Evolutionary conservation across 192 early-diverging fungal species (phyloP).

Genomic region (Rhizoclosmatium sp.): DNA sequence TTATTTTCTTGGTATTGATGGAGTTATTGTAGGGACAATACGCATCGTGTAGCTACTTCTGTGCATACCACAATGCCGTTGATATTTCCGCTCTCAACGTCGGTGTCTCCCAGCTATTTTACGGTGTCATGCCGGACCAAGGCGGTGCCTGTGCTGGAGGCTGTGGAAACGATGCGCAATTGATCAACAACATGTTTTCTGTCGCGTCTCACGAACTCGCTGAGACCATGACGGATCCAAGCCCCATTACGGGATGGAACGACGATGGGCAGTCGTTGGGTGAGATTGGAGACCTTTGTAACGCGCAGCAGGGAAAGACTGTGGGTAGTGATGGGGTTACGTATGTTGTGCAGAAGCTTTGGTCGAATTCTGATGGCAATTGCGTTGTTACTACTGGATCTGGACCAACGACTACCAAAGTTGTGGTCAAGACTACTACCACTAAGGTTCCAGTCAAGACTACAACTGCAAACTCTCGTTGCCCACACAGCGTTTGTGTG

Average conservation of each 20-base stretch:
- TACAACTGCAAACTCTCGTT: too few species aligned
- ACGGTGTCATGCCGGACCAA: slow-evolving; percentile 50
- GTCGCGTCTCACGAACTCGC: slow-evolving; percentile 36
- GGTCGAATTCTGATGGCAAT: background rate
- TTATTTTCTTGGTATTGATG: too few species aligned
- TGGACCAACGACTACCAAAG: too few species aligned
- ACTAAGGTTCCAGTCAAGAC: too few species aligned
- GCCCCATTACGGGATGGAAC: slow-evolving; percentile 17
- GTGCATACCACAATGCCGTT: slow-evolving; percentile 44
- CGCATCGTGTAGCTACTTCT: slow-evolving; percentile 38
- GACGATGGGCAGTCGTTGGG: background rate
- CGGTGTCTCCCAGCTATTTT: slow-evolving; percentile 30
- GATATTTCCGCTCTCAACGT: slow-evolving; percentile 28
- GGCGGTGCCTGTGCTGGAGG: slow-evolving; percentile 44
- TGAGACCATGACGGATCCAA: slow-evolving; percentile 23
- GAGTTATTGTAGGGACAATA: too few species aligned
- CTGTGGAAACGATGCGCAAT: slow-evolving; percentile 16
- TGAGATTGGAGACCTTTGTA: slow-evolving; percentile 38
- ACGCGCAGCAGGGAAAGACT: slow-evolving; percentile 11
- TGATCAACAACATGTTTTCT: slow-evolving; percentile 14
- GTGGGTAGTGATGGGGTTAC: slow-evolving; percentile 16
- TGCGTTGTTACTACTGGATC: background rate
- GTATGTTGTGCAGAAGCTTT: slow-evolving; percentile 26
- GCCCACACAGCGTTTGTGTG: too few species aligned
- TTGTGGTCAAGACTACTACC: too few species aligned